phyloP scores from a whole-genome alignment of 331 rosid species.

The Cucumis variabilis region DNA sequence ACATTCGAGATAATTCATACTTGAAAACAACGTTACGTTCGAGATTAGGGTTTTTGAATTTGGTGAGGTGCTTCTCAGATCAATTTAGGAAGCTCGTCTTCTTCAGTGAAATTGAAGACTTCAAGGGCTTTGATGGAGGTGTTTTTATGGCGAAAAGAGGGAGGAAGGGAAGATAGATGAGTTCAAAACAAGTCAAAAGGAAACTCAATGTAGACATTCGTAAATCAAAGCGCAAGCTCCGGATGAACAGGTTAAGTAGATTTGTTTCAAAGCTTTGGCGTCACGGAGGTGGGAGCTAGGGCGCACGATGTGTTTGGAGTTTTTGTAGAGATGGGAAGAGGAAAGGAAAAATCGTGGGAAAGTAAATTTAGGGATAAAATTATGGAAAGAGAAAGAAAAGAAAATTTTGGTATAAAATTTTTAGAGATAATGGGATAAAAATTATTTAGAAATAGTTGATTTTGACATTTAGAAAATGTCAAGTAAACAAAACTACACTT shows the following conservation, averaged over 20 bases:
- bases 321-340: too few relatives aligned
- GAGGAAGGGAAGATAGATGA: conserved; percentile 30
- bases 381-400: too few relatives aligned
- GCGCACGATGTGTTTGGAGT: too few relatives aligned
- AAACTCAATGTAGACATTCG: conserved; percentile 10
- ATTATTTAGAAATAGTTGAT: too few relatives aligned
- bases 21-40: conserved; percentile 35
- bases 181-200: conserved; percentile 1
- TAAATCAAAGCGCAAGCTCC: neutral
- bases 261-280: conserved; percentile 1
- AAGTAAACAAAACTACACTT: too few relatives aligned
- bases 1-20: conserved; percentile 38
- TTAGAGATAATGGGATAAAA: too few relatives aligned
- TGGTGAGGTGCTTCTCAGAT: conserved; percentile 35
- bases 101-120: conserved; percentile 65
- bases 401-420: too few relatives aligned
- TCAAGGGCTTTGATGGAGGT: conserved; percentile 53
- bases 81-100: conserved; percentile 50
- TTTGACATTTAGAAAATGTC: too few relatives aligned
- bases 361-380: too few relatives aligned
- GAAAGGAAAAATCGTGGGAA: too few relatives aligned
- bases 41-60: conserved; percentile 52
- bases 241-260: neutral
- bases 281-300: too few relatives aligned
- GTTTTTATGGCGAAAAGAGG: conserved; percentile 48